Evolutionary conservation across 306 rosid genomes (phyloP), one percentile per base, ranked within the genome.

Genomic region (Hippophae gyantsensis): DNA sequence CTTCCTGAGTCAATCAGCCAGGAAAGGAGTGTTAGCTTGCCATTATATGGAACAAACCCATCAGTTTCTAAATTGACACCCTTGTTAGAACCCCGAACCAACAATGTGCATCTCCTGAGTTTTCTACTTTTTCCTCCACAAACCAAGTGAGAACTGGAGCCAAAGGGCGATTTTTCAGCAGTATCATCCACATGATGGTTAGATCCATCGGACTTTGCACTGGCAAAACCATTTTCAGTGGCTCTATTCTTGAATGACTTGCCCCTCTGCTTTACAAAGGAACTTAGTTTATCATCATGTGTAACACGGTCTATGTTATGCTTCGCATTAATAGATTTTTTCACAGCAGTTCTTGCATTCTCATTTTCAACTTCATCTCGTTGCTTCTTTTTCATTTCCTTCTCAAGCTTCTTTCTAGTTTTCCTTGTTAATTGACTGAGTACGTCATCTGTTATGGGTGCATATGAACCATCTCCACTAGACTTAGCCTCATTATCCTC

Each of bases 381-480:
- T 61, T 62, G 81, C 78, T 81, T 90, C 76, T 58, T 82, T 69
- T 79, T 87, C 83, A 85, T 59, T 74, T 90, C 94, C 69, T 81
- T 84, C 84, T 87, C 95, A 66, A 87, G 82, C 79, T 87, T 90
- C 88, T 90, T 90, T 58, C 80, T 73, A 57, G 97, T 90, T 70
- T 90, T 90, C 79, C 97, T 90, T 41, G 97, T 90, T 68, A 90
- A 78, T 63, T 90, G 95, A 72, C 95, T 75, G 27, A 90, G 95
- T 52, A 84, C 76, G 13, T 87, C 95, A 68, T 90, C 89, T 11
- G 90, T 65, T 13, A 90, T 90, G 49, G 87, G 97, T 48, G 74
- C 64, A 76, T 73, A 72, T 14, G 97, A 79, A 65, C 79, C 59
- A 11, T 80, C 89, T 55, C 67, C 84, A 52, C 56, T 72, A 59